Base-by-base conservation (phyloP, 371 early-diverging fungal genomes). In the Mycotypha africana region DNA sequence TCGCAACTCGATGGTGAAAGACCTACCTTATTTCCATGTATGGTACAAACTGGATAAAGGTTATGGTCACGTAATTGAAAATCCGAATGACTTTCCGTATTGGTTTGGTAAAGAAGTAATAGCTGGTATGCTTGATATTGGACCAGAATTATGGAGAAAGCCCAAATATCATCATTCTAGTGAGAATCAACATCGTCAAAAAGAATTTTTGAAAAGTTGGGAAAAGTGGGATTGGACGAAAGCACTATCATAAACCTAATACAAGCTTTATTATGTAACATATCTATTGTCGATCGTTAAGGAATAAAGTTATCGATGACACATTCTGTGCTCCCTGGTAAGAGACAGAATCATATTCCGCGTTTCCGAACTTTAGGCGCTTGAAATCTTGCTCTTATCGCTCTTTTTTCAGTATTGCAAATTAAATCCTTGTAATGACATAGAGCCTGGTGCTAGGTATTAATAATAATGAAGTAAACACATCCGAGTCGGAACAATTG, bases 21-120 rank as follows among this genome's bases (percentile, higher is more conserved):
- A 87, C 34, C 42, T 95, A 54, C 94, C 96, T 2, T 97, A 90
- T 58, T 95, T 97, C 53, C 98, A 97, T 51, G 93, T 96, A 1
- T 97, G 98, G 98, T 88, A 83, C 49, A 85, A 87, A 24, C 83
- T 89, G 2, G 85, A 92, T 48, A 75, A 82, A 30, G 94, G 98
- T 1, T 81, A 79, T 45, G 98, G 95, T 1, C 98, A 97, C 61
- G 89, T 95, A n/a, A 95, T 97, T 64, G 98, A 97, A 61, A 80
- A 91, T 32, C 51, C 76, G 0, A 76, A 84, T 21, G 53, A 64
- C 24, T 97, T 93, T 62, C 84, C 81, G 23, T 75, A 77, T 26
- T 92, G 86, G 82, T 91, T 95, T 69, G 94, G 91, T 16, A 78
- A 74, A 45, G 86, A 91, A 65, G 78, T 87, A 0, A 58, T 92